Evolutionary conservation across 1,284 basidiomycete species (phyloP).

Genomic region (Leccinum griseonigrum): DNA sequence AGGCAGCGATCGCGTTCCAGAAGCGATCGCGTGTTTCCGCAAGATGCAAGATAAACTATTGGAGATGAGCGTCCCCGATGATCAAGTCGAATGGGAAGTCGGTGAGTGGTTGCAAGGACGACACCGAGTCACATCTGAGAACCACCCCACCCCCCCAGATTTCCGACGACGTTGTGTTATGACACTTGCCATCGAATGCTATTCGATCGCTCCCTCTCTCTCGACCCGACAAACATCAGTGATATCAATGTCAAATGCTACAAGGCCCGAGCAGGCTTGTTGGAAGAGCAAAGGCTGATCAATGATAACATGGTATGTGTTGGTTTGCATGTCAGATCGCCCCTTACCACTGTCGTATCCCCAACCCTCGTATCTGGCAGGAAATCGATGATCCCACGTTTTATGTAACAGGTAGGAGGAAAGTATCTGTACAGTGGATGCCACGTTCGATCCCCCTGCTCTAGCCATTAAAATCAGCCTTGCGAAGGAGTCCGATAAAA

Average conservation of each 20-base stretch:
- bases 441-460: not conserved
- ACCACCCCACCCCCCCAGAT: not conserved
- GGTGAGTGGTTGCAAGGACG: not conserved
- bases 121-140: not conserved
- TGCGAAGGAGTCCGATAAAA: conserved; percentile 5
- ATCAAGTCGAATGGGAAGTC: not conserved
- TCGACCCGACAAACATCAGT: not conserved
- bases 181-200: no score
- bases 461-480: conserved; percentile 14
- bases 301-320: not conserved
- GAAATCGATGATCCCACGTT: no score
- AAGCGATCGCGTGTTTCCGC: not conserved
- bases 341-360: no score
- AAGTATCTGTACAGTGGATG: not conserved
- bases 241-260: not conserved
- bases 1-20: no score
- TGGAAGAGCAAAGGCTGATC: not conserved
- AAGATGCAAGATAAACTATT: not conserved
- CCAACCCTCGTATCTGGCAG: no score
- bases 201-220: no score
- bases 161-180: not conserved
- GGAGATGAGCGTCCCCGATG: not conserved
- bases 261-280: not conserved
- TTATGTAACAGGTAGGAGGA: not conserved
- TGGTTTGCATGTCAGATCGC: no score